Evolutionary conservation across 1,284 basidiomycete species (phyloP), one percentile per base, ranked within the genome.

Genomic region (Cryptococcus wingfieldii): DNA sequence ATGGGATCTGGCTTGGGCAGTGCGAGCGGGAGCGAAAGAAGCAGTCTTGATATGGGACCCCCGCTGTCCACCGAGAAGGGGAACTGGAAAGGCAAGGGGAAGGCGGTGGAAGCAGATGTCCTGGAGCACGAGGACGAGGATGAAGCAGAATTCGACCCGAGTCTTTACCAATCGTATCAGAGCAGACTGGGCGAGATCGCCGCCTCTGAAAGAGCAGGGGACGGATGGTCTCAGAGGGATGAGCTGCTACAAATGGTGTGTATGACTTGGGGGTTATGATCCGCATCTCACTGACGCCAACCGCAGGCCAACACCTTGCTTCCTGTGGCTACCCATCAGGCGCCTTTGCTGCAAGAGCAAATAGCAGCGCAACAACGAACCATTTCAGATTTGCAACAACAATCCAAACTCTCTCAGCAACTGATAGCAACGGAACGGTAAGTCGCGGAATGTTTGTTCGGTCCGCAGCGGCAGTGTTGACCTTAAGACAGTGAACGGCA

Each of bases 351-450:
- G 4, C 60, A 63, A 13, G 58, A 64, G 18, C 69, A 72, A 43
- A 41, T 77, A 5, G 59, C 50, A 0, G 69, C 72, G 1, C 75
- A 76, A 52, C 56, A 62, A 46, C 62, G 67, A 27, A 74, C 73
- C 0, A 74, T 77, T 28, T 49, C 53, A n/a, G 67, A 66, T 1
- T 53, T 75, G 52, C 72, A 74, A 43, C 60, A 72, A 37, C 70
- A 74, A 50, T 59, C 64, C 4, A 63, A 59, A 9, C 56, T 77
- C 10, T 59, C 66, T 0, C 60, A 66, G 18, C 52, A 63, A 46
- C 53, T 74, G 25, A 57, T 60, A 14, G 31, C 53, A 7, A 62
- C 73, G 41, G 70, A 74, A 50, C 55, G 72, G 72, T 76, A 38
- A 52, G 71, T 7, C 14, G 38, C 23, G 3, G 16, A 23, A 16